These are phyloP conservation scores for Tieghemostelium lacteum DNA, from an alignment of 78 protist species.

Conservation along the genomic window DNA sequence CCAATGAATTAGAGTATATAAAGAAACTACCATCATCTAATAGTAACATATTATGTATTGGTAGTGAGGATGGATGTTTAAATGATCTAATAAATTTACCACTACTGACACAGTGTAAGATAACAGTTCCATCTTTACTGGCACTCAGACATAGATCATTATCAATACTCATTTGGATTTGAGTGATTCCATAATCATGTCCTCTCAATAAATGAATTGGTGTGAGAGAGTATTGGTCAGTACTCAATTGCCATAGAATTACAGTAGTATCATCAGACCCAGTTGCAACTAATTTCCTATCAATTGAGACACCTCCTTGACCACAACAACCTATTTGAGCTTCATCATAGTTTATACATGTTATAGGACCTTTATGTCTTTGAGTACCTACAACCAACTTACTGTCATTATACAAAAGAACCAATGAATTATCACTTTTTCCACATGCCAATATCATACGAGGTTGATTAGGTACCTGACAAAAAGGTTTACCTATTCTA, in stretches of 20 bases:
- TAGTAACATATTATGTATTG: conserved; percentile 18
- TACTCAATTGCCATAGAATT: conserved; percentile 25
- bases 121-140: conserved; percentile 67
- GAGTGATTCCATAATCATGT: conserved; percentile 57
- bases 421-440: conserved; percentile 43
- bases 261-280: conserved; percentile 68
- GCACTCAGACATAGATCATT: conserved; percentile 60
- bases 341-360: conserved; percentile 48
- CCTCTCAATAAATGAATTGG: conserved; percentile 61
- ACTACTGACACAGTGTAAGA: conserved; percentile 29
- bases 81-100: conserved; percentile 45
- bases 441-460: conserved; percentile 32
- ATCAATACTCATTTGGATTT: conserved; percentile 14
- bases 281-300: conserved; percentile 16
- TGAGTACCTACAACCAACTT: conserved; percentile 8
- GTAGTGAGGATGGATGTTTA: conserved; percentile 39
- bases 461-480: conserved; percentile 30
- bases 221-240: conserved; percentile 35
- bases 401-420: conserved; percentile 15
- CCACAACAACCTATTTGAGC: conserved; percentile 47
- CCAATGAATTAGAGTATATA: conserved; percentile 22
- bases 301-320: conserved; percentile 23
- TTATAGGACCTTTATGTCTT: conserved; percentile 47
- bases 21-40: conserved; percentile 17
- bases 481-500: conserved; percentile 51